Evolutionary conservation across 345 rosid genomes (phyloP), one percentile per base, ranked within the genome.

Genomic region (Firmiana major): DNA sequence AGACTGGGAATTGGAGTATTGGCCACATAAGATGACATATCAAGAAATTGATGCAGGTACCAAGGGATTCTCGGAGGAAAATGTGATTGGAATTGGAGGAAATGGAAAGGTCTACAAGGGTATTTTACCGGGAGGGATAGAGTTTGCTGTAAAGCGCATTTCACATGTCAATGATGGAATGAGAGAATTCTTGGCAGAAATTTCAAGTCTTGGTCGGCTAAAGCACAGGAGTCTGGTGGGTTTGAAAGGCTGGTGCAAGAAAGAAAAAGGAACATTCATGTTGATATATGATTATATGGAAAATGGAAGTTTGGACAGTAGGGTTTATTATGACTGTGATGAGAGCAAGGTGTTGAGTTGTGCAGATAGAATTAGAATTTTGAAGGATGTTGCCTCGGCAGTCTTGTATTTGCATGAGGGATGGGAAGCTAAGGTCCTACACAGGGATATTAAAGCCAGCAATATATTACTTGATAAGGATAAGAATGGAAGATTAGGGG

Each of bases 1-100:
- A 78, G 92, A 86, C 3, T 94, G 97, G 97, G 98, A 94, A 76
- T 80, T 88, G 83, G 97, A 94, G 84, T 94, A 92, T 75, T 92
- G 98, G 97, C 97, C 98, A 0, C 93, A 94, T 34, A 22, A 92
- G 77, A 84, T 91, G 7, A 46, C 85, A 2, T 89, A 86, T 49
- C 87, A 85, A 67, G 89, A 94, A 79, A 89, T 91, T 4, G 91
- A 88, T 21, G 80, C 88, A 0, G 90, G 91, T 4, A 90, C 94
- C n/a, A 83, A 81, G 0, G 88, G 89, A 5, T 90, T 94, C 17
- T 74, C 81, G 0, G 98, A 92, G 54, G 87, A 89, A 79, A 89
- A 86, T 59, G 88, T 89, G 59, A 88, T 90, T 46, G 97, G 98
- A 10, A 26, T 87, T 19, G 94, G 97, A 66, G 91, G 94, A 46